Percentiles rank a stretch among this genome's conserved stretches.
Evolutionary conservation across 2,329 filamentous ascomycete species (phyloP).

Genomic region (Venturiaceae sp.): DNA sequence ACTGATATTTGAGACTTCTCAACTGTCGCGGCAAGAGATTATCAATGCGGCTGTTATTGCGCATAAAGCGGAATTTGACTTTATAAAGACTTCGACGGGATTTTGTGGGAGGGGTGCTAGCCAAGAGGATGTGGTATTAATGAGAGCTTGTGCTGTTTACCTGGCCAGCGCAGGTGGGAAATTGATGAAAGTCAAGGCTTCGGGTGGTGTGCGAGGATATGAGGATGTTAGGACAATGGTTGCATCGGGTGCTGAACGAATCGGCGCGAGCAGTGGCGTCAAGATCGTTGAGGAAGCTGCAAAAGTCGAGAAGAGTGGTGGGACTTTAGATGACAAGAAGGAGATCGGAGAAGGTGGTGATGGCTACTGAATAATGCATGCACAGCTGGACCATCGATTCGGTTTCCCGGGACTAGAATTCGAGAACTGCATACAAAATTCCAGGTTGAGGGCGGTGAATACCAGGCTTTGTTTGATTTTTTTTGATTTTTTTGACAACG

Average conservation of each 20-base stretch:
- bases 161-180: constrained; percentile 28
- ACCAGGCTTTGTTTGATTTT: no score
- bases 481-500: no score
- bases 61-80: constrained; percentile 44
- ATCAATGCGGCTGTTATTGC: constrained; percentile 44
- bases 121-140: constrained; percentile 42
- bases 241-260: constrained; percentile 44
- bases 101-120: constrained; percentile 46
- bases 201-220: constrained; percentile 43
- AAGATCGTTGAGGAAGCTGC: constrained; percentile 41
- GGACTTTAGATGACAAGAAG: not conserved
- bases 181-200: constrained; percentile 46
- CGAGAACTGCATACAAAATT: no score
- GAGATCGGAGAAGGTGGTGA: not conserved
- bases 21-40: constrained; percentile 38
- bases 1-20: constrained; percentile 50
- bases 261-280: constrained; percentile 47
- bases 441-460: no score
- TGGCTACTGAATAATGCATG: not conserved
- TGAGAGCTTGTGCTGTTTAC: constrained; percentile 35
- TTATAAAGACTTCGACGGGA: constrained; percentile 52
- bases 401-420: not conserved
- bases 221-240: constrained; percentile 44
- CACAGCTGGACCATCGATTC: not conserved
- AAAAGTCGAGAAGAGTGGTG: not conserved